Evolutionary conservation across 768 basidiomycete genomes (phyloP).

Genomic region (Termitomyces sp.): DNA sequence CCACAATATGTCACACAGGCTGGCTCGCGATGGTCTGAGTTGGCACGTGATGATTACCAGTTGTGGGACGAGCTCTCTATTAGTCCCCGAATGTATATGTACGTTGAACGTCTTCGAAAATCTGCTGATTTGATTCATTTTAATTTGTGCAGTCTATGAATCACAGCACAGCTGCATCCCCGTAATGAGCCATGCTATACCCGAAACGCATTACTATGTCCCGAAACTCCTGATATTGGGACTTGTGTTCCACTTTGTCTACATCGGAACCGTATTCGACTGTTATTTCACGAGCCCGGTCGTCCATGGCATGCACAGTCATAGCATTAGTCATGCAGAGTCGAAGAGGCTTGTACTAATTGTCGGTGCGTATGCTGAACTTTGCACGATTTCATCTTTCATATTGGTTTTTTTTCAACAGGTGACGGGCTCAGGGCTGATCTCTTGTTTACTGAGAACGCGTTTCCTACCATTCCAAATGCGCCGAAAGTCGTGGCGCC

Average conservation of each 20-base stretch:
- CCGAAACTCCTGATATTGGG: slow-evolving; percentile 53
- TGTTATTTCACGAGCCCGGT: slow-evolving; percentile 87
- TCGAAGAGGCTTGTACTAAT: slow-evolving; percentile 77
- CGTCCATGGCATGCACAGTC: slow-evolving; percentile 67
- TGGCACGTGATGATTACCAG: too few relatives aligned
- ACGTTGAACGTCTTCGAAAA: neutral
- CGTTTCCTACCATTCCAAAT: slow-evolving; percentile 46
- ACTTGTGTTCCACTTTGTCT: slow-evolving; percentile 68
- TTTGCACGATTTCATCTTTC: neutral
- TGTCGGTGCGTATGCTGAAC: slow-evolving; percentile 44
- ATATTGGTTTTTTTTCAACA: slow-evolving; percentile 17
- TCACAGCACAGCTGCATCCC: neutral
- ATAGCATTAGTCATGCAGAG: slow-evolving; percentile 37
- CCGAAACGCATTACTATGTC: slow-evolving; percentile 28
- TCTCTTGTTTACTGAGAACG: slow-evolving; percentile 59
- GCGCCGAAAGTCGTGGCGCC: slow-evolving; percentile 65
- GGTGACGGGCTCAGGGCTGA: slow-evolving; percentile 85
- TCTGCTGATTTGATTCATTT: neutral
- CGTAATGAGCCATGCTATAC: slow-evolving; percentile 6
- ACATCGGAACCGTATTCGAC: slow-evolving; percentile 72
- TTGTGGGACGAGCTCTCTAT: too few relatives aligned
- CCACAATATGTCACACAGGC: too few relatives aligned
- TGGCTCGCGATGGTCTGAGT: too few relatives aligned
- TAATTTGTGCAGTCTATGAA: neutral
- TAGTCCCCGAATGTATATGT: slow-evolving; percentile 6